phyloP scores from a whole-genome alignment of 371 early-diverging fungal genomes.

The Rhizopus arrhizus region DNA sequence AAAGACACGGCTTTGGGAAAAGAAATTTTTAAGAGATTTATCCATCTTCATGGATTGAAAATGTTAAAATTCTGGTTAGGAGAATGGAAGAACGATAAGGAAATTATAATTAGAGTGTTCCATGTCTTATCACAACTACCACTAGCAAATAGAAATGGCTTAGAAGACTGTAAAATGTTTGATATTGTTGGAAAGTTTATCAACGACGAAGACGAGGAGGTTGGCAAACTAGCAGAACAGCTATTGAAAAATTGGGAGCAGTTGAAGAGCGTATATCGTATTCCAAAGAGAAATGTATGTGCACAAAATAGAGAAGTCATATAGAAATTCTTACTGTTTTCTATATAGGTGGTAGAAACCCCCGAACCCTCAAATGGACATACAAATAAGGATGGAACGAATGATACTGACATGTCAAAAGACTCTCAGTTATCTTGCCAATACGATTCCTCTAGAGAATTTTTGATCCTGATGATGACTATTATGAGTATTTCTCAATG shows the following conservation, averaged over 20 bases:
- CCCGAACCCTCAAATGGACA: neutral
- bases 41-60: conserved; percentile 50
- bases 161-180: conserved; percentile 65
- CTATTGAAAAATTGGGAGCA: conserved; percentile 54
- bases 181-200: conserved; percentile 51
- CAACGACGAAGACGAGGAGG: conserved; percentile 43
- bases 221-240: conserved; percentile 38
- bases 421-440: neutral
- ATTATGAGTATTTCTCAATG: conserved; percentile 36
- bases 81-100: conserved; percentile 50
- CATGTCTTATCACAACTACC: conserved; percentile 62
- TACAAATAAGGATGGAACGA: neutral
- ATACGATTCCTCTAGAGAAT: conserved; percentile 33
- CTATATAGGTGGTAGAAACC: neutral
- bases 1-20: conserved; percentile 33
- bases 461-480: conserved; percentile 47
- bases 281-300: conserved; percentile 47
- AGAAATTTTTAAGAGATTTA: conserved; percentile 45
- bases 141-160: conserved; percentile 64
- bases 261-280: conserved; percentile 56
- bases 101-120: conserved; percentile 41
- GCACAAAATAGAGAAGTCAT: neutral
- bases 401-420: neutral
- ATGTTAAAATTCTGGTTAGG: conserved; percentile 54
- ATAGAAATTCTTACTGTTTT: neutral